Evolutionary conservation across 805 yeast species (phyloP), one percentile per base, ranked within the genome.

Genomic region (Metschnikowia reukaufii): DNA sequence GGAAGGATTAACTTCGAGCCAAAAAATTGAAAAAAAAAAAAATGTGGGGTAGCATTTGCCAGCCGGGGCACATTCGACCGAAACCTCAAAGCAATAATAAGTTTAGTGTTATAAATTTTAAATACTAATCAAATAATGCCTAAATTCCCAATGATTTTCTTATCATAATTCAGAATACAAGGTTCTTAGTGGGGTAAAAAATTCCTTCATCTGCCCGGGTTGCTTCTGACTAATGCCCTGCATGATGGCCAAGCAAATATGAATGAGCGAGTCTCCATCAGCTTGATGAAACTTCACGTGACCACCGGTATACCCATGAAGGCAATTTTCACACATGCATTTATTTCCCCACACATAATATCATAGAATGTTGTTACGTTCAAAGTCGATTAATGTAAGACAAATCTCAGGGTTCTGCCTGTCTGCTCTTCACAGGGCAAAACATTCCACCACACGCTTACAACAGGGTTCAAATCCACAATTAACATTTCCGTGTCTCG

Each of bases 401-500:
- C 23, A 15, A 6, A 17, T 34, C 10, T n/a, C 31, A 19, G 30
- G 18, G 8, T 19, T 36, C 12, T 29, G 23, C 9, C 6, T 16
- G 31, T 12, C n/a, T 3, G 18, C 23, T 12, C 7, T 38, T 7
- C 18, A 16, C 32, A 18, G 43, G 21, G 44, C 36, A 13, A 40
- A 23, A 17, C 43, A 40, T 23, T 45, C 45, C 9, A 18, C 36
- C 13, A n/a, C 45, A 12, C 45, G 42, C 7, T 36, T 36, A 40
- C 40, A 38, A 30, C 50, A 33, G 19, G 50, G 62, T n/a, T 73
- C 84, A 4, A 83, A 82, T 53, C 86, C 88, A 1, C 88, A 78
- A 49, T 68, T 86, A 74, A 65, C 83, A 2, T 90, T 90, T 63
- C 97, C 97, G 4, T 90, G 97, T 64, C 71, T 90, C 30, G 97